Evolutionary conservation across 2,329 filamentous ascomycete genomes (phyloP).

Genomic region (Penicillium expansum): DNA sequence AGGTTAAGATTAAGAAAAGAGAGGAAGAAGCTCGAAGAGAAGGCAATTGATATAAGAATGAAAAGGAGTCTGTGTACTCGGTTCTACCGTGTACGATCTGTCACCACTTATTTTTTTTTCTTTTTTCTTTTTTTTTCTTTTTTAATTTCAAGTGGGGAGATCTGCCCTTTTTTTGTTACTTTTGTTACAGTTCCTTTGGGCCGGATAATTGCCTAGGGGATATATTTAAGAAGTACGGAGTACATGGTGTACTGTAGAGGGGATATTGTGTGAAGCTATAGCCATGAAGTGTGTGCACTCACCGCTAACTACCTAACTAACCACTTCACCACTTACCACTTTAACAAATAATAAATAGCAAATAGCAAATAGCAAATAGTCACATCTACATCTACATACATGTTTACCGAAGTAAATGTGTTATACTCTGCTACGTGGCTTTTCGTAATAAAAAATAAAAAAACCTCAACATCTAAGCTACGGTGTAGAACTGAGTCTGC

Average conservation of each 20-base stretch:
- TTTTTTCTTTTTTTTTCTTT: neutral
- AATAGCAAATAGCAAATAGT: neutral
- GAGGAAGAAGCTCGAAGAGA: constrained; percentile 11
- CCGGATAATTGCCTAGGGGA: constrained; percentile 1
- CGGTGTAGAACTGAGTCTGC: constrained; percentile 13
- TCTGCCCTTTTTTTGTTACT: neutral
- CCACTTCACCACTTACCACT: neutral
- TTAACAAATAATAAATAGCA: neutral
- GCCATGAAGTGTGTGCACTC: neutral
- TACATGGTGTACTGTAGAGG: neutral
- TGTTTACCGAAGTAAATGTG: too few relatives aligned
- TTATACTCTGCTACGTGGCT: neutral
- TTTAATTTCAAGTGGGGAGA: neutral
- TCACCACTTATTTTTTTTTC: constrained; percentile 21
- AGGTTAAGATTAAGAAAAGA: constrained; percentile 1
- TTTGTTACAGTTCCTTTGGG: constrained; percentile 5
- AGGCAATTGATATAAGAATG: constrained; percentile 15
- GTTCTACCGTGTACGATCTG: constrained; percentile 30
- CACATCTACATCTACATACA: neutral
- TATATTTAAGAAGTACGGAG: neutral
- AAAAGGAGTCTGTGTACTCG: constrained; percentile 19
- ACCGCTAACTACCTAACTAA: neutral
- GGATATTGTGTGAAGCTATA: neutral
- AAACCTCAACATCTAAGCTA: neutral
- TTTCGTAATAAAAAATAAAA: neutral